Percentiles rank a stretch among this genome's conserved stretches.
Conservation (phyloP, 2,329 filamentous ascomycete genomes). For the Paraphaeosphaeria sporulosa region DNA sequence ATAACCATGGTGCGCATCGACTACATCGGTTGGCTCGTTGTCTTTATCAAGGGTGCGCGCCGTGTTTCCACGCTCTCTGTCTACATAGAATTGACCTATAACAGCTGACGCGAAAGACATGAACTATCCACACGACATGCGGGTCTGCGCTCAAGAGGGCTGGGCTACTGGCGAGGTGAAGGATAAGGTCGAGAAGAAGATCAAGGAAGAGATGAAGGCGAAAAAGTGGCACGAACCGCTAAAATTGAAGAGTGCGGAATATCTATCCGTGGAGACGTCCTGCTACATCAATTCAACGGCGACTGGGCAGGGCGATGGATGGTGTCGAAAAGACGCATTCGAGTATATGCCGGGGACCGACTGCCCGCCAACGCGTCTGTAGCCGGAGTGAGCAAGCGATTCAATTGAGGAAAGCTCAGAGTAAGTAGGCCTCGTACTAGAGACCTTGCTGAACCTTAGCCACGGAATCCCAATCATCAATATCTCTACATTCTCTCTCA, state of each 20-base stretch:
- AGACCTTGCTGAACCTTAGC: neutral
- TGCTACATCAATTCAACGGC: neutral
- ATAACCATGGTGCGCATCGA: neutral
- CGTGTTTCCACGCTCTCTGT: neutral
- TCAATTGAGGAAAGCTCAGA: too few species aligned
- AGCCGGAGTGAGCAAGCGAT: too few species aligned
- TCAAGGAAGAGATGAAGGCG: neutral
- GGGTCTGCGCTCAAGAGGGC: too few species aligned
- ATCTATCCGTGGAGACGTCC: neutral
- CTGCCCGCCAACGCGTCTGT: neutral
- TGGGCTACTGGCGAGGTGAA: too few species aligned
- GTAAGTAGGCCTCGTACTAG: neutral
- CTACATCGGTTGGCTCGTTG: neutral
- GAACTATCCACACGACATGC: too few species aligned
- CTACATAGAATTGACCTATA: neutral
- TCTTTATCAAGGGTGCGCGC: neutral
- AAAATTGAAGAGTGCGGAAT: neutral
- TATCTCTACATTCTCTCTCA: neutral
- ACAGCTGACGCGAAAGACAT: neutral
- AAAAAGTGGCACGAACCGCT: neutral
- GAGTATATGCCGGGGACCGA: neutral
- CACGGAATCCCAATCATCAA: neutral
- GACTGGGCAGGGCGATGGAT: neutral
- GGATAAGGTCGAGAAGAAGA: too few species aligned
- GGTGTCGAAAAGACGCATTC: neutral